Percentiles rank a stretch among this genome's conserved stretches.
Conservation (phyloP, 345 rosid species). For the Arabidopsis arenosa region DNA sequence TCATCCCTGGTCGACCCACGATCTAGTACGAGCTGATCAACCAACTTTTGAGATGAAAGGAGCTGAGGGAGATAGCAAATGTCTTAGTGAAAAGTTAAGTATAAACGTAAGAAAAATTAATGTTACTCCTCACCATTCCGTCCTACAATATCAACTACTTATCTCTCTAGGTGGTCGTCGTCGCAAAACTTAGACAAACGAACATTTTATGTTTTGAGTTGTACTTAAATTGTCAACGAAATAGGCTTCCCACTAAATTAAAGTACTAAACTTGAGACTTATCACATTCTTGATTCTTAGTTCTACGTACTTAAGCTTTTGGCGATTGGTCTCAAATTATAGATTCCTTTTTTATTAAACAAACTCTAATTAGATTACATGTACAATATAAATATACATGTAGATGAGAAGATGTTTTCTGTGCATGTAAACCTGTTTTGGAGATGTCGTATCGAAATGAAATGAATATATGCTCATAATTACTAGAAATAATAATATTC, state of each 20-base stretch:
- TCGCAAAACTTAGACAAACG: neutral
- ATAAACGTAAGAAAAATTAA: neutral
- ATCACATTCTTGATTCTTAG: constrained; percentile 6
- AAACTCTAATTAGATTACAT: neutral
- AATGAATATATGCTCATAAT: constrained; percentile 42
- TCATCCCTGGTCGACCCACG: no score
- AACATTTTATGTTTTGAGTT: neutral
- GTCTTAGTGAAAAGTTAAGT: no score
- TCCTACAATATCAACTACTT: neutral
- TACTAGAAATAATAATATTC: constrained; percentile 62
- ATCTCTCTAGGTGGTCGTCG: neutral
- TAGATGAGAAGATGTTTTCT: constrained; percentile 1
- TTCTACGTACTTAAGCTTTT: constrained; percentile 13
- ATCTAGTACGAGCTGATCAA: no score
- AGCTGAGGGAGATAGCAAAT: no score
- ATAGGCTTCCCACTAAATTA: neutral
- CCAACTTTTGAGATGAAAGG: no score
- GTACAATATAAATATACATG: neutral
- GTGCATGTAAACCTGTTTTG: constrained; percentile 26
- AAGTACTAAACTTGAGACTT: neutral
- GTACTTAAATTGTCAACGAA: neutral
- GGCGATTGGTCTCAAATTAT: neutral
- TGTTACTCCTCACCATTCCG: neutral
- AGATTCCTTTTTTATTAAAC: neutral
- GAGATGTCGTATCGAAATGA: constrained; percentile 31